Base-by-base conservation (phyloP, 2,329 filamentous ascomycete species). In the Penicillium brasilianum region DNA sequence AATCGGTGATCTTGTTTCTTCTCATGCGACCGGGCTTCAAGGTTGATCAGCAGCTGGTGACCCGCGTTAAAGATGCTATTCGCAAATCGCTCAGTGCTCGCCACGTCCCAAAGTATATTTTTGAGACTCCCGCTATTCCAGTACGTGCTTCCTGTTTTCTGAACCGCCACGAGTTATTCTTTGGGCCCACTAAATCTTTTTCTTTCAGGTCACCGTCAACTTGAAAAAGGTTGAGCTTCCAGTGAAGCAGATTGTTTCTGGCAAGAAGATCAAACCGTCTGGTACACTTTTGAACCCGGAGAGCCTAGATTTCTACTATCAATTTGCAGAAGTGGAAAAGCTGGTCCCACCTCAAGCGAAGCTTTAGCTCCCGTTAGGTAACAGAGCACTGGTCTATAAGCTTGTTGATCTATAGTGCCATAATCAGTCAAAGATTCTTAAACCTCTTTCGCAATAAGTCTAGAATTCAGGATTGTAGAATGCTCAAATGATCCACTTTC, bases 151-250 rank as follows among this genome's bases (percentile, higher is more conserved):
- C 7, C 20, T 11, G 6, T 3, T 20, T 18, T 49, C 14, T 49
- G 2, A 14, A 13, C 4, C 2, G 10, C 4, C 5, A 30, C 1
- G 6, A 9, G 30, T 13, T 37, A 22, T 52, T 36, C 5, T 37
- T 32, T 16, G 9, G 32, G 8, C 4, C 14, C 20, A 37, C 34
- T 39, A 20, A 25, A 34, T 28, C 3, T 28, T 4, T 22, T 30
- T 20, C 37, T 36, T 3, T 10, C 50, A 92, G 87, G 90, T 88
- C 0, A 95, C 91, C 0, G 87, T 95, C 64, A 95, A 94, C 72
- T 77, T 91, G 53, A 95, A 95, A 75, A 95, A 95, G 76, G 91
- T 95, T 4, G 91, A 95, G 74, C 70, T 95, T 55, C 91, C 91
- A 0, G 89, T 95, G 32, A 95, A 95, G 78, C 89, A 91, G 71